Evolutionary conservation across 345 rosid genomes (phyloP), one percentile per base, ranked within the genome.

Genomic region (Ceriops tagal): DNA sequence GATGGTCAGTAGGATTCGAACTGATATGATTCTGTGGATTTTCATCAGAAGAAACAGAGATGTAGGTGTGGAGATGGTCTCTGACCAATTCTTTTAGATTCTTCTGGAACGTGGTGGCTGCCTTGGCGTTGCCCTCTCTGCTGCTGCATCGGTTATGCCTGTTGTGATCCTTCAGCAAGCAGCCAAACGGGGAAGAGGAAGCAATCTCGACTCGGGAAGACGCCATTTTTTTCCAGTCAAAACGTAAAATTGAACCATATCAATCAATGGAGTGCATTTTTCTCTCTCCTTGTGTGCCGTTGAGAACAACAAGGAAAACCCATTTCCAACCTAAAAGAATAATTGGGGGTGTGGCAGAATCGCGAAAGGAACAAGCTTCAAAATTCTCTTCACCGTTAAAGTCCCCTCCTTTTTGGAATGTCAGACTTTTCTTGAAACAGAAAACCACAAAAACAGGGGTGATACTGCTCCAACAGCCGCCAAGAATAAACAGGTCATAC

Each of bases 141-240:
- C 31, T 32, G 35, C 31, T 53, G 78, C 78, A 76, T 59, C 77
- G 73, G 30, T 87, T 83, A 27, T 72, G 86, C 47, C 88, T 72
- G 35, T 71, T 83, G 11, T 74, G 86, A 62, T 90, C 92, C 72
- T 84, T 84, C 63, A 90, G 74, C 10, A 85, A 83, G 66, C 88
- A 81, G 49, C 86, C 85, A 70, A 90, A 83, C 52, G 86, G 84
- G 18, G 87, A 61, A 30, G 92, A 83, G 0, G 96, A 77, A 34
- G 75, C 83, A 28, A 89, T 71, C 79, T 89, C 91, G 0, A 90
- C 85, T 31, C 85, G 87, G 2, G 88, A 88, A 30, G 87, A 89
- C 18, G 89, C 96, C 98, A 93, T 90, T 47, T 31, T 52, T n/a
- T 68, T 39, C 13, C 22, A 26, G 27, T 28, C 39, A 20, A 26